Evolutionary conservation across 2,329 filamentous ascomycete genomes (phyloP), one percentile per base, ranked within the genome.

Genomic region (Claviceps maximensis): DNA sequence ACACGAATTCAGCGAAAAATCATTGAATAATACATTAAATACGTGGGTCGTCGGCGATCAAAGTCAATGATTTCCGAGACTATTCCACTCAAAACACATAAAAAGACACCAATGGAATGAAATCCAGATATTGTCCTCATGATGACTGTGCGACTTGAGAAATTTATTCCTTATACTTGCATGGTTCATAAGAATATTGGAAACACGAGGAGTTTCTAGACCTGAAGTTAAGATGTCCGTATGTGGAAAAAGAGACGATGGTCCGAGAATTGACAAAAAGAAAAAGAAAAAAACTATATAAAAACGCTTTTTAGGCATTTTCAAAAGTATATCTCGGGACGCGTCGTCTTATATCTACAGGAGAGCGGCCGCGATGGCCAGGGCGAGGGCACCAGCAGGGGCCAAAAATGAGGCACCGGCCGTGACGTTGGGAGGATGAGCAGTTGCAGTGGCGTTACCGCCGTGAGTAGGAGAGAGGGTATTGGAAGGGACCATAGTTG

Each of bases 351-450:
- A 12, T 10, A 47, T 49, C 53, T 53, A 55, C 48, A 55, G 23
- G 21, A 55, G 48, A 46, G 51, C 54, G 23, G 52, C 57, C 41
- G 49, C 54, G 12, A 55, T 50, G 47, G 57, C 57, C 51, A 58
- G 49, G 50, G 47, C 57, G 33, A 58, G 36, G 19, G 50, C 55
- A 25, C 57, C 57, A 13, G 56, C 56, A 17, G 57, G 57, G 3
- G 56, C 57, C 33, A 57, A 21, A 45, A 55, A 21, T 33, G 57
- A 47, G 40, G 57, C 57, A 33, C 57, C 57, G 13, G 56, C 57
- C 2, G 57, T 56, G 47, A 57, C 45, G 36, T 46, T 17, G 12
- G 58, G 53, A n/a, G 47, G 23, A 8, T 33, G 33, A 31, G 13
- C 38, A 25, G 54, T 31, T 21, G 48, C n/a, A 33, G 49, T 51